Percentiles rank a stretch among this genome's conserved stretches.
phyloP scores from a whole-genome alignment of 805 yeast genomes.

The Lipomyces chichibuensis region DNA sequence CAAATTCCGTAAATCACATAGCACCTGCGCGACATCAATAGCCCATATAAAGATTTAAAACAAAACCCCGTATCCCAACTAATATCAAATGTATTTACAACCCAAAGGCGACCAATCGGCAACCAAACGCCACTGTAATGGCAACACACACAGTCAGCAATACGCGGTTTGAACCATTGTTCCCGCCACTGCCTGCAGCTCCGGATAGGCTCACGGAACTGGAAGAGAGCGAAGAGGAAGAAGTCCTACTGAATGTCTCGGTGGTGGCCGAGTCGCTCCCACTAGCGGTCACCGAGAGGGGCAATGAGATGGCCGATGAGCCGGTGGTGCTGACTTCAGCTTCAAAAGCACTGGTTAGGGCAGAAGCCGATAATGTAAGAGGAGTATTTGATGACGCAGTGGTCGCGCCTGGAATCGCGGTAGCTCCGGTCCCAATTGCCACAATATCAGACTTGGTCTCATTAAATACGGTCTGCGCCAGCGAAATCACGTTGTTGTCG shows the following conservation, averaged over 20 bases:
- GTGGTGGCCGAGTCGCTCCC: slow-evolving; percentile 9
- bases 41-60: background rate
- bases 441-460: slow-evolving; percentile 37
- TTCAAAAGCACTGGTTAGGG: background rate
- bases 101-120: background rate
- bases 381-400: slow-evolving; percentile 1
- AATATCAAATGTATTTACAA: background rate
- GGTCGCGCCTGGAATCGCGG: slow-evolving; percentile 16
- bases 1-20: background rate
- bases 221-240: slow-evolving; percentile 14
- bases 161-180: background rate
- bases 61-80: background rate
- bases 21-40: background rate
- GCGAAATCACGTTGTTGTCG: slow-evolving; percentile 57
- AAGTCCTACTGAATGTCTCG: slow-evolving; percentile 16
- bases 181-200: background rate
- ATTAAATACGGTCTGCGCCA: slow-evolving; percentile 53
- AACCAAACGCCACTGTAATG: background rate
- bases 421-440: slow-evolving; percentile 19
- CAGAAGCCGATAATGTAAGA: background rate
- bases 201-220: slow-evolving; percentile 14
- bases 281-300: background rate
- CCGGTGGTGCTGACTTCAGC: background rate
- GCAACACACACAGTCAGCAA: background rate
- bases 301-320: background rate